Evolutionary conservation across 108 stramenopile genomes (phyloP), one percentile per base, ranked within the genome.

Genomic region (Skeletonema grethae): DNA sequence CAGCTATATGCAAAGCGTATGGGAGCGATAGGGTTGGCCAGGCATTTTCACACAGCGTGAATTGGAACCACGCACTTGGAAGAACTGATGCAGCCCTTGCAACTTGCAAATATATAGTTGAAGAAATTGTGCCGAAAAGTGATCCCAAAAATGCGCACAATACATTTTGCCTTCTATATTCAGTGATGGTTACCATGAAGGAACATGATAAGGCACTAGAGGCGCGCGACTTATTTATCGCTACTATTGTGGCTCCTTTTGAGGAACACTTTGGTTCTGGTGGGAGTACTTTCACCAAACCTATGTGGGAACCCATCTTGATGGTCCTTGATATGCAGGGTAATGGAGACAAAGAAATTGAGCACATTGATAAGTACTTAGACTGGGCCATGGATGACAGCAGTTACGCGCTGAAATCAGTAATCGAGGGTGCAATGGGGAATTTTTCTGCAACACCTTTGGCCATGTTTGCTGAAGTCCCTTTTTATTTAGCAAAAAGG

Each of bases 1-100:
- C 32, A 13, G 64, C 63, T 9, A 67, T 92, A 12, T 76, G 81
- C 35, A 74, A 79, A 41, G 73, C 79, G 25, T 88, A 88, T 64
- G 88, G 84, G 8, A 86, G 82, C 24, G 90, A 92, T 69, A 56
- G 84, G 45, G 81, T 79, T 29, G 86, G 80, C 0, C 84, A 85
- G 56, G 73, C 81, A 45, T 84, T 86, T 63, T 50, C 85, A 18
- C 77, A 79, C 15, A 61, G 78, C 70, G 73, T 85, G 15, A 74
- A 82, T 61, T 88, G 82, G 80, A 50, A 80, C 46, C 48, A 35
- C n/a, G 67, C 56, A 28, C 66, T 84, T 9, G 86, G 85, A 5
- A 57, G 74, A 39, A 72, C 25, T 22, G 79, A 87, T 2, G 67
- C 66, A 39, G 86, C 86, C 20, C 72, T 87, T 9, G 71, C 65